Evolutionary conservation across 2,329 filamentous ascomycete species (phyloP).

Genomic region (Pleoardoris graminearum): DNA sequence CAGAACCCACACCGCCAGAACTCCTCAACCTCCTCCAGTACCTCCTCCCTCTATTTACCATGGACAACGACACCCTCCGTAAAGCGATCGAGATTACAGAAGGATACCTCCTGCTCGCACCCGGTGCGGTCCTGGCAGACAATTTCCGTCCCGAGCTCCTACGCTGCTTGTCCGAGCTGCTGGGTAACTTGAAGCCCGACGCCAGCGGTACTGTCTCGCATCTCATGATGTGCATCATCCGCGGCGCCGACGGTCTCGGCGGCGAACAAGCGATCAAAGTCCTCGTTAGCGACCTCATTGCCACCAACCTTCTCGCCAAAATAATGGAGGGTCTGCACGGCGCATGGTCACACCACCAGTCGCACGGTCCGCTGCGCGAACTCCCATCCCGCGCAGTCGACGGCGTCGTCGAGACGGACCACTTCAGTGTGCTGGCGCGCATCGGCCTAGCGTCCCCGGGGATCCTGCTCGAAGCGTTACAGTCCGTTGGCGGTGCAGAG

Average conservation of each 20-base stretch:
- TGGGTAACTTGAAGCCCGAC: slow-evolving; percentile 54
- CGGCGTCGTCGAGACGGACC: slow-evolving; percentile 78
- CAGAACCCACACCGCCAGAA: slow-evolving; percentile 47
- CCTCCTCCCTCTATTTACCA: slow-evolving; percentile 53
- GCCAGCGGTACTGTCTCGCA: slow-evolving; percentile 53
- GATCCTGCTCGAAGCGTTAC: slow-evolving; percentile 63
- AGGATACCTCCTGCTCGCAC: slow-evolving; percentile 54
- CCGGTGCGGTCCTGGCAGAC: slow-evolving; percentile 51
- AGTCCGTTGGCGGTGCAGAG: slow-evolving; percentile 33
- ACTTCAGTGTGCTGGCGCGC: slow-evolving; percentile 79
- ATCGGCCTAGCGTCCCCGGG: slow-evolving; percentile 73
- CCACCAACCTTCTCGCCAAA: slow-evolving; percentile 60
- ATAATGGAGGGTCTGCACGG: slow-evolving; percentile 52
- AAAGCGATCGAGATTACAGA: slow-evolving; percentile 55
- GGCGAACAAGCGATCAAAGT: slow-evolving; percentile 56
- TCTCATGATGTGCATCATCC: slow-evolving; percentile 52
- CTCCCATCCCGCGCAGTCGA: slow-evolving; percentile 70
- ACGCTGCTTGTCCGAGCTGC: slow-evolving; percentile 45
- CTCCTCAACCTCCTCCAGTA: slow-evolving; percentile 49
- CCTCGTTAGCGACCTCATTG: slow-evolving; percentile 58
- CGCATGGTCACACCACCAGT: slow-evolving; percentile 65
- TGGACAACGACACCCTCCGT: slow-evolving; percentile 53
- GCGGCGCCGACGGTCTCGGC: slow-evolving; percentile 57
- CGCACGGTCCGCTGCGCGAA: slow-evolving; percentile 71
- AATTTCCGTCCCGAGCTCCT: slow-evolving; percentile 47